Evolutionary conservation across 208 protist species (phyloP).

Genomic region (Vickermania spadyakhi): DNA sequence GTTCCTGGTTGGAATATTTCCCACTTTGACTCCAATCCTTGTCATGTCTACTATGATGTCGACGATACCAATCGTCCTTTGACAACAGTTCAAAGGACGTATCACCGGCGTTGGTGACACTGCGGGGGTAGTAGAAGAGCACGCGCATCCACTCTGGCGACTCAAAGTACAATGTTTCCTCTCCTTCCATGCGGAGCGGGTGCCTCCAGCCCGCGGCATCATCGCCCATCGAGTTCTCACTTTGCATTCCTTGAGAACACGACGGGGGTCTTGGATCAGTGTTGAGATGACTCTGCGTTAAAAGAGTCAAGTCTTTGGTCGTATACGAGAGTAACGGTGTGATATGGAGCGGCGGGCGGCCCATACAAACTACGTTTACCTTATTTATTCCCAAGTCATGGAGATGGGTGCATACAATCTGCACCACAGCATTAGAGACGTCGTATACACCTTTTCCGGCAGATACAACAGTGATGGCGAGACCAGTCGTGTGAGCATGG

Average conservation of each 20-base stretch:
- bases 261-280: constrained; percentile 1
- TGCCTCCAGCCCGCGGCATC: neutral
- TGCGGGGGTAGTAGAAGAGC: constrained; percentile 59
- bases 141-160: constrained; percentile 51
- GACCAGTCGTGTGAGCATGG: constrained; percentile 33
- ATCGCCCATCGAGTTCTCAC: neutral
- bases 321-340: constrained; percentile 74
- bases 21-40: neutral
- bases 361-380: constrained; percentile 72
- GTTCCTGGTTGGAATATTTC: no score
- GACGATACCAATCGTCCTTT: constrained; percentile 48
- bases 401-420: constrained; percentile 52
- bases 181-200: neutral
- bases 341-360: constrained; percentile 67
- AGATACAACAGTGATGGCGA: constrained; percentile 53
- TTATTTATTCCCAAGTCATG: constrained; percentile 61
- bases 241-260: no score
- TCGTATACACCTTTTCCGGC: constrained; percentile 77
- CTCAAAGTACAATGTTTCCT: constrained; percentile 25
- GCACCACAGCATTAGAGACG: constrained; percentile 49
- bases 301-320: constrained; percentile 49
- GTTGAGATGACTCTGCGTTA: constrained; percentile 61
- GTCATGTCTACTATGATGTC: constrained; percentile 6
- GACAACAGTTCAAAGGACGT: constrained; percentile 54
- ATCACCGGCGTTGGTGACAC: constrained; percentile 22